Evolutionary conservation across 1,284 basidiomycete species (phyloP).

Genomic region (Marasmius sp.): DNA sequence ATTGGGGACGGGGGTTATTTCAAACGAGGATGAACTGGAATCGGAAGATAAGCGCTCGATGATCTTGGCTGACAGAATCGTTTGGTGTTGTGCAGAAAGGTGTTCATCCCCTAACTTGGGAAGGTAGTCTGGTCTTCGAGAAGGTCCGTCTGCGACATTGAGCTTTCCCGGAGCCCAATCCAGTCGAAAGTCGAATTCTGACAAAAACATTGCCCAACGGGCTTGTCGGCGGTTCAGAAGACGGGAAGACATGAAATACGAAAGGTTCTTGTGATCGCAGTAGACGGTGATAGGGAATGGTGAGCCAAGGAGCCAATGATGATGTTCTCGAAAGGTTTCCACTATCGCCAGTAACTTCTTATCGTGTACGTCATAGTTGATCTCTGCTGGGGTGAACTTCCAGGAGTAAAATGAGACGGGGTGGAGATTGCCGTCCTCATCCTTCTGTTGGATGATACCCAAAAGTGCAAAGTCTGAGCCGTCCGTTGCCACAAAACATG

Average conservation of each 20-base stretch:
- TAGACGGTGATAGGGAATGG: not conserved
- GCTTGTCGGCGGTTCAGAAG: slow-evolving; percentile 32
- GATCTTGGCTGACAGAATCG: too few relatives aligned
- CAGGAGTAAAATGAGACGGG: slow-evolving; percentile 32
- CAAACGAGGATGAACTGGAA: too few relatives aligned
- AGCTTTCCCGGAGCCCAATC: slow-evolving; percentile 25
- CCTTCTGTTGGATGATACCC: slow-evolving; percentile 7
- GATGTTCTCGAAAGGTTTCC: not conserved
- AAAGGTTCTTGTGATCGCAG: not conserved
- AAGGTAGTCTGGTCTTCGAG: not conserved
- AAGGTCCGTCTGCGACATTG: slow-evolving; percentile 34
- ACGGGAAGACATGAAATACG: slow-evolving; percentile 15
- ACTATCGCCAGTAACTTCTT: not conserved
- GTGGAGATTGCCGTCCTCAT: slow-evolving; percentile 21
- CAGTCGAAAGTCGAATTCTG: slow-evolving; percentile 17
- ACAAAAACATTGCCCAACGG: slow-evolving; percentile 29
- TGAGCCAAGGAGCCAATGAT: not conserved
- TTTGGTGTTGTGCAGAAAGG: not conserved
- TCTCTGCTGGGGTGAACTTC: slow-evolving; percentile 29
- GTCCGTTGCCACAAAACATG: slow-evolving; percentile 29
- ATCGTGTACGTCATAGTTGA: slow-evolving; percentile 20
- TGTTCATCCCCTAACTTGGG: not conserved
- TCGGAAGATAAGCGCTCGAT: too few relatives aligned
- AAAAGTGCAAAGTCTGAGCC: slow-evolving; percentile 16
- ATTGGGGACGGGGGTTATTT: too few relatives aligned